Conservation (phyloP, 164 flowering plant species). For the Magnolia changhungtana region DNA sequence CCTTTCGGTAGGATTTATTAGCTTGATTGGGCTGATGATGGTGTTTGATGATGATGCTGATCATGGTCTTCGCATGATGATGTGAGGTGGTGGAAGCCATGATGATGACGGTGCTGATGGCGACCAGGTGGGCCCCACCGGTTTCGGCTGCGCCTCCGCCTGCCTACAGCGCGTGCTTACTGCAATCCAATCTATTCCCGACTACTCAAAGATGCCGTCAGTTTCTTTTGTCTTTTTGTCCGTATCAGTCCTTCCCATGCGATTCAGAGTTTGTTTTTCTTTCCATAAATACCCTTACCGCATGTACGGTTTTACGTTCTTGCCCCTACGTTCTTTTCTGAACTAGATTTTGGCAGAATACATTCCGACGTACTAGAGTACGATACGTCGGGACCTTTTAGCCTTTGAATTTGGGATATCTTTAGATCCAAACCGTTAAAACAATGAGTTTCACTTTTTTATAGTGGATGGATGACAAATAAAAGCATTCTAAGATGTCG, state of each 20-base stretch:
- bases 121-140: background rate
- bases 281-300: background rate
- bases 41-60: background rate
- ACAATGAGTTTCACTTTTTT: background rate
- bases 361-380: too few species aligned
- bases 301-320: too few species aligned
- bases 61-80: too few species aligned
- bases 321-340: too few species aligned
- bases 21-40: background rate
- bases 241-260: background rate
- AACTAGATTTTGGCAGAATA: too few species aligned
- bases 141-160: conserved; percentile 8
- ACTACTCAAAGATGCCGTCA: conserved; percentile 10
- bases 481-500: too few species aligned
- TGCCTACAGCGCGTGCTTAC: conserved; percentile 11
- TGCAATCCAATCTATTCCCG: background rate
- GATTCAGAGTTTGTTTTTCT: background rate
- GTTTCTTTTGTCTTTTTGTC: background rate
- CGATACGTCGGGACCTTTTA: too few species aligned
- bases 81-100: background rate
- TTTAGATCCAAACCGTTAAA: too few species aligned
- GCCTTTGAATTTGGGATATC: too few species aligned
- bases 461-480: too few species aligned
- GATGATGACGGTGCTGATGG: background rate
- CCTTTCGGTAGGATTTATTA: too few species aligned